phyloP scores from a whole-genome alignment of 352 stramenopile species.

The Saprolegnia parasitica region DNA sequence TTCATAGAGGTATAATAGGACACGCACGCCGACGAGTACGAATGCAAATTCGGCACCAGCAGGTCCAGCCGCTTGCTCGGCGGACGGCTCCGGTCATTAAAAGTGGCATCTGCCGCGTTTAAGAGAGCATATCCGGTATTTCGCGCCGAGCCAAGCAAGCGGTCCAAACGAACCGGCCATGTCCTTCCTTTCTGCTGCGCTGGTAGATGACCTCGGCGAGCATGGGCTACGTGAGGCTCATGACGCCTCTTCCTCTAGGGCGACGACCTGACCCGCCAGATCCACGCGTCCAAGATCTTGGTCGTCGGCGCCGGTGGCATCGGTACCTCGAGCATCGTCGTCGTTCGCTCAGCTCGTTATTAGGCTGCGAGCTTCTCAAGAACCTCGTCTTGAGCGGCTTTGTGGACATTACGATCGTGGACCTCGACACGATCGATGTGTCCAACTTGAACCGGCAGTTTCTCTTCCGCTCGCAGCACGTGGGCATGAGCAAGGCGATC shows the following conservation, averaged over 20 bases:
- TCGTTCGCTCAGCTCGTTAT: not conserved
- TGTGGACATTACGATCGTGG: constrained; percentile 89
- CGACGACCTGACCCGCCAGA: constrained; percentile 51
- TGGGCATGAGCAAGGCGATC: constrained; percentile 95
- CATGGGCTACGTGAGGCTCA: not conserved
- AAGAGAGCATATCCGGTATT: not conserved
- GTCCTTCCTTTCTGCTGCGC: constrained; percentile 13
- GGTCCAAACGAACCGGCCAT: constrained; percentile 5
- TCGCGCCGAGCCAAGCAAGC: constrained; percentile 7
- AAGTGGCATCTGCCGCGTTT: constrained; percentile 3
- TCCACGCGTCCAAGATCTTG: constrained; percentile 87
- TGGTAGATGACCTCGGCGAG: constrained; percentile 5
- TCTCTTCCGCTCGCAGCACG: constrained; percentile 97
- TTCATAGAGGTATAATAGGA: too few relatives aligned
- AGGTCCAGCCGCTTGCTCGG: not conserved
- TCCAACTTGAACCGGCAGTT: constrained; percentile 99
- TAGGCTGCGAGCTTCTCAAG: constrained; percentile 98
- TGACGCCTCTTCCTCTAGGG: constrained; percentile 36
- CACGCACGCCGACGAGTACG: not conserved
- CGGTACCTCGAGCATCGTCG: constrained; percentile 43
- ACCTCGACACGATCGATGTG: constrained; percentile 99
- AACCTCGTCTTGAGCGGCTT: constrained; percentile 98
- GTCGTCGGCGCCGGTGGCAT: constrained; percentile 98
- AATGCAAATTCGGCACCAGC: not conserved
- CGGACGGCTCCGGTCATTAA: not conserved